Conservation (phyloP, 164 flowering plant genomes). For the Berberis thunbergii region DNA sequence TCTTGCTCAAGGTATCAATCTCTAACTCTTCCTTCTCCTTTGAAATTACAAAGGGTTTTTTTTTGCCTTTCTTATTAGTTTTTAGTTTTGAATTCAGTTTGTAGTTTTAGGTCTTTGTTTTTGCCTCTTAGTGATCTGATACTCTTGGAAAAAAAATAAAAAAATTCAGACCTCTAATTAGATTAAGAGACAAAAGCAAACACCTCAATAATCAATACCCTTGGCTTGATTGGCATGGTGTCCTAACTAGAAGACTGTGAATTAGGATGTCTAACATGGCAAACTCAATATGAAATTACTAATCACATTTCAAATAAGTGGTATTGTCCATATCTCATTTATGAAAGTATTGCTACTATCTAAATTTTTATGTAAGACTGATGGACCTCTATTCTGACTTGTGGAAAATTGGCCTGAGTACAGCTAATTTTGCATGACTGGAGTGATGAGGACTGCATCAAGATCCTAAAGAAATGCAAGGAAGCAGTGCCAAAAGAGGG, state of each 20-base stretch:
- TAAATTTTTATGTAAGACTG: neutral
- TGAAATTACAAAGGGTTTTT: no score
- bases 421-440: slow-evolving; percentile 15
- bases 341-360: no score
- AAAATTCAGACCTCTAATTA: no score
- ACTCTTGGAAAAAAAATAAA: no score
- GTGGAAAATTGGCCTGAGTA: neutral
- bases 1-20: slow-evolving; percentile 25
- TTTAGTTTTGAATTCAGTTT: neutral
- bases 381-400: neutral
- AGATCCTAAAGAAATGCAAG: slow-evolving; percentile 8
- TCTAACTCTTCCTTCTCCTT: neutral
- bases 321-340: no score
- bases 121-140: neutral
- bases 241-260: no score
- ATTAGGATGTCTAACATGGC: no score
- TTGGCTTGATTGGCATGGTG: no score
- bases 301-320: no score
- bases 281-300: no score
- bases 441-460: slow-evolving; percentile 11
- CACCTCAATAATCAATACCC: no score
- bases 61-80: neutral
- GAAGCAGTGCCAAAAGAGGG: slow-evolving; percentile 9
- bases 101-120: neutral
- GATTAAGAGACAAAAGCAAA: no score